phyloP scores from a whole-genome alignment of 2,329 filamentous ascomycete species.

The Microdochium nivale region DNA sequence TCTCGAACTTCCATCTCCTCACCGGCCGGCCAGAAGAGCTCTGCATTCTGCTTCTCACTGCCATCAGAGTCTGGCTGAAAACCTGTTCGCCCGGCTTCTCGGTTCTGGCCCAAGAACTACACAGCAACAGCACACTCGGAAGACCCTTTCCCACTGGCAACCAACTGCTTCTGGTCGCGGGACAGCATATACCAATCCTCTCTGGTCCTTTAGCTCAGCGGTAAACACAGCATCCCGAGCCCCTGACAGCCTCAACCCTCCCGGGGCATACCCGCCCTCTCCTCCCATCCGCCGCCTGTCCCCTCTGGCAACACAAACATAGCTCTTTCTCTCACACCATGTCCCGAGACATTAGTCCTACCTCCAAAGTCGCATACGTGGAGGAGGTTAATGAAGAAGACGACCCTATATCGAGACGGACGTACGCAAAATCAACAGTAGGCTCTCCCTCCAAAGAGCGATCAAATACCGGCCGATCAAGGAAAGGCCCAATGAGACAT shows the following conservation, averaged over 20 bases:
- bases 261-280: neutral
- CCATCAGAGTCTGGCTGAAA: neutral
- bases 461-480: conserved; percentile 42
- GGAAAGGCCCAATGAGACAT: conserved; percentile 16
- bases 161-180: neutral
- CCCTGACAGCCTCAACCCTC: neutral
- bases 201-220: neutral
- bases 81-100: neutral
- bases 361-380: conserved; percentile 28
- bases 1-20: too few species aligned
- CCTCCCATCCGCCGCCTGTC: neutral
- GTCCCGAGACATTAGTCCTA: neutral
- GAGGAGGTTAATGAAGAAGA: conserved; percentile 44
- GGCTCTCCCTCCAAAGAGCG: conserved; percentile 34
- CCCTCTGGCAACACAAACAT: neutral
- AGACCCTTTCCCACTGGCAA: neutral
- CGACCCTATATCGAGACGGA: conserved; percentile 26
- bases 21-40: too few species aligned
- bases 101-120: neutral
- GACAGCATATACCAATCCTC: neutral
- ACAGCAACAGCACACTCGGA: neutral
- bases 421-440: conserved; percentile 39
- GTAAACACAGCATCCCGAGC: neutral
- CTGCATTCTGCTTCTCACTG: neutral
- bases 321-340: conserved; percentile 5